These are phyloP conservation scores for Cyberlindnera veronae DNA, from an alignment of 805 yeast species.

Conservation along the genomic window DNA sequence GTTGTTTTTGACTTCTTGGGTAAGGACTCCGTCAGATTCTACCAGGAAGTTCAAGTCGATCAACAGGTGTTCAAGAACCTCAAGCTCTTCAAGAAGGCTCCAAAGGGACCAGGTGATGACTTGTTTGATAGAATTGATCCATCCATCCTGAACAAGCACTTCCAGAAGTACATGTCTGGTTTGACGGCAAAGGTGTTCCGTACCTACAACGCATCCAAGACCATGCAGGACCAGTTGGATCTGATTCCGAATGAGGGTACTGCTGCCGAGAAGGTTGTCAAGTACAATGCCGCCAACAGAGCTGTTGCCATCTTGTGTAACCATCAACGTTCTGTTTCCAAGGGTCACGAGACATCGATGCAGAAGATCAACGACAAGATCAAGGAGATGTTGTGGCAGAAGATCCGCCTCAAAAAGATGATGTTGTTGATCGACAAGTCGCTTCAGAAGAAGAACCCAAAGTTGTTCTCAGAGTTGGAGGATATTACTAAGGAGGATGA, in stretches of 20 bases:
- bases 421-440: slow-evolving; percentile 61
- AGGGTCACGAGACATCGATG: slow-evolving; percentile 77
- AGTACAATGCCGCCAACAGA: slow-evolving; percentile 91
- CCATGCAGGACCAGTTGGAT: slow-evolving; percentile 94
- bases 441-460: slow-evolving; percentile 45
- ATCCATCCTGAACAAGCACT: slow-evolving; percentile 72
- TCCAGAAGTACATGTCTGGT: slow-evolving; percentile 89
- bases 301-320: slow-evolving; percentile 95
- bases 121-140: slow-evolving; percentile 90
- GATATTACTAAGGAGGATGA: slow-evolving; percentile 66
- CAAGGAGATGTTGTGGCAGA: slow-evolving; percentile 82
- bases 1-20: slow-evolving; percentile 92
- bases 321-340: slow-evolving; percentile 91
- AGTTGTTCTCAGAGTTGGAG: slow-evolving; percentile 64
- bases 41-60: slow-evolving; percentile 91
- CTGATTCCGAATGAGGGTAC: slow-evolving; percentile 83
- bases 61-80: slow-evolving; percentile 88
- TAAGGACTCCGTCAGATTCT: slow-evolving; percentile 89
- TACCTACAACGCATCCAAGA: slow-evolving; percentile 93
- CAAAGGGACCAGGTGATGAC: slow-evolving; percentile 90
- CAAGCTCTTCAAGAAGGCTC: slow-evolving; percentile 80
- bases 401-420: slow-evolving; percentile 67
- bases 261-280: slow-evolving; percentile 80
- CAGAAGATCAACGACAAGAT: slow-evolving; percentile 75
- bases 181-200: slow-evolving; percentile 96